phyloP scores from a whole-genome alignment of 2,329 filamentous ascomycete species.

The Stachybotrys elegans region DNA sequence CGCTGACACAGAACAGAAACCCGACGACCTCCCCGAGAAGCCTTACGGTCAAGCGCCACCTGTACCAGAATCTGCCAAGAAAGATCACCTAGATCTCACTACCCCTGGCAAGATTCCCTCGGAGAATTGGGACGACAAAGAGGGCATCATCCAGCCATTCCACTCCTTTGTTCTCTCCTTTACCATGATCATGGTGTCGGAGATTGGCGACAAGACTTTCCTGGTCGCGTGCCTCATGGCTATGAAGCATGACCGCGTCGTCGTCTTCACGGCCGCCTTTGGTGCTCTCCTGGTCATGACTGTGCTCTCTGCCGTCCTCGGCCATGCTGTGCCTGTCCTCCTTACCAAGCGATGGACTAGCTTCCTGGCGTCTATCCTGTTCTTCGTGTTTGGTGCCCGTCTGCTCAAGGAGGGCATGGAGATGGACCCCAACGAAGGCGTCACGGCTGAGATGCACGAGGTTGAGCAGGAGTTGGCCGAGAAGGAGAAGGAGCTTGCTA shows the following conservation, averaged over 20 bases:
- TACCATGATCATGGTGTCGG: conserved; percentile 95
- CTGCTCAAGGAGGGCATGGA: conserved; percentile 80
- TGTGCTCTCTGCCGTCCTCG: conserved; percentile 83
- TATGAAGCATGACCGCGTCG: conserved; percentile 91
- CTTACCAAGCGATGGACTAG: conserved; percentile 90
- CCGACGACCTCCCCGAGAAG: conserved; percentile 71
- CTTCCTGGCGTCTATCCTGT: conserved; percentile 77
- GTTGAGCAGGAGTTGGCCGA: conserved; percentile 91
- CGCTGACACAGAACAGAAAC: conserved; percentile 55
- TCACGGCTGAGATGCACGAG: conserved; percentile 96
- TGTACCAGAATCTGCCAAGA: conserved; percentile 59
- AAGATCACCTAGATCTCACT: conserved; percentile 54
- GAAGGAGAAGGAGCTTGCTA: conserved; percentile 74
- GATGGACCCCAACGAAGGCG: conserved; percentile 86
- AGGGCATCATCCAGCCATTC: conserved; percentile 68
- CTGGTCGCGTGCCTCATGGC: conserved; percentile 96
- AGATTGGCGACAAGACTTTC: conserved; percentile 98
- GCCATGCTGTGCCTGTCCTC: conserved; percentile 84
- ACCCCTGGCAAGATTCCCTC: conserved; percentile 19
- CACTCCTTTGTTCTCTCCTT: conserved; percentile 91
- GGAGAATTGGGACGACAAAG: conserved; percentile 31
- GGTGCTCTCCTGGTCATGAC: conserved; percentile 92
- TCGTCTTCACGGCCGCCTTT: conserved; percentile 95
- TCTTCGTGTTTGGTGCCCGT: conserved; percentile 83
- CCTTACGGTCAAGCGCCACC: conserved; percentile 70